Conservation (phyloP, 495 filamentous ascomycete species). For the Aspergillus indologenus region DNA sequence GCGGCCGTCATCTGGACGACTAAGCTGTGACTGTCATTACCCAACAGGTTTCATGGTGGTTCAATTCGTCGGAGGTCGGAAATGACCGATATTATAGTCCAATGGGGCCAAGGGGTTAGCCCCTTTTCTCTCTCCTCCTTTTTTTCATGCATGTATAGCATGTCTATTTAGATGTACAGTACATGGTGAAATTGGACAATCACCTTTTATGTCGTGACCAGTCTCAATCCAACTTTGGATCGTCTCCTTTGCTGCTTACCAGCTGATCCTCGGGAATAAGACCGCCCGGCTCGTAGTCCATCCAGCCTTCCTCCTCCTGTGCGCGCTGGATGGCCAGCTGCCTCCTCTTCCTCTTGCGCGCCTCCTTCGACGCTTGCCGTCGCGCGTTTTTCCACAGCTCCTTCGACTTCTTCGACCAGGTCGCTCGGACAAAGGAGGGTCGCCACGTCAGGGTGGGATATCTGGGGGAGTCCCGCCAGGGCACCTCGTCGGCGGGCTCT, state of each 20-base stretch:
- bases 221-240: neutral
- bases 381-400: slow-evolving; percentile 10
- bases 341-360: slow-evolving; percentile 24
- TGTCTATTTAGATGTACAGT: neutral
- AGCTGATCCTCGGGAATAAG: slow-evolving; percentile 12
- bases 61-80: no score
- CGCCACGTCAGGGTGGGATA: neutral
- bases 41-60: no score
- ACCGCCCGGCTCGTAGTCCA: slow-evolving; percentile 22
- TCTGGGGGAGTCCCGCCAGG: neutral
- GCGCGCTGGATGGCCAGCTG: slow-evolving; percentile 17
- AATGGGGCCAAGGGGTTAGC: neutral
- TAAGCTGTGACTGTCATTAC: neutral
- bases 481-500: neutral
- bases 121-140: no score
- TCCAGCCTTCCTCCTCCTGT: slow-evolving; percentile 25
- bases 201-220: neutral
- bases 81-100: neutral
- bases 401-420: neutral
- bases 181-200: neutral
- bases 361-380: slow-evolving; percentile 18
- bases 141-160: neutral
- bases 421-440: neutral
- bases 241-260: neutral
- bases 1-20: neutral